Conservation (phyloP, 129 eudicot species). For the Cynara cardunculus region DNA sequence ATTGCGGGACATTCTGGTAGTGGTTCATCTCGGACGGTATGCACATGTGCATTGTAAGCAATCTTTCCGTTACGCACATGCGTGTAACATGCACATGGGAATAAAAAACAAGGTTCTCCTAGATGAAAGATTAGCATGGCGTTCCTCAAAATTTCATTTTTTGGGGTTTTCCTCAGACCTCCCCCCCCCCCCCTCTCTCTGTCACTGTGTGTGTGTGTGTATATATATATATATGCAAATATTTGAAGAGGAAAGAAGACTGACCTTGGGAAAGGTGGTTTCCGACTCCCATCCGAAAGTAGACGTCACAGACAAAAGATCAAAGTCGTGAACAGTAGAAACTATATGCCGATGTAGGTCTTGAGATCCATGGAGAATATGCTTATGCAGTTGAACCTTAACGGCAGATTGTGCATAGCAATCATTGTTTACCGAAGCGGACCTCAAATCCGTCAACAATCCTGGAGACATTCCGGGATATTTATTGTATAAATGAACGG, state of each 20-base stretch:
- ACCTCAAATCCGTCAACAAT: slow-evolving; percentile 75
- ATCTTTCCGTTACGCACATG: too few species aligned
- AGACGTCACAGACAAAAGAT: slow-evolving; percentile 22
- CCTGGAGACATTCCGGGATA: slow-evolving; percentile 85
- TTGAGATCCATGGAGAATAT: slow-evolving; percentile 69
- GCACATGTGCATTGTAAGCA: too few species aligned
- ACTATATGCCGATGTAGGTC: slow-evolving; percentile 48
- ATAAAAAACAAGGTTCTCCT: too few species aligned
- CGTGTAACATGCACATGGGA: too few species aligned
- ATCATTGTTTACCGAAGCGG: slow-evolving; percentile 83
- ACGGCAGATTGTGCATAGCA: slow-evolving; percentile 74
- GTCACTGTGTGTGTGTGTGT: too few species aligned
- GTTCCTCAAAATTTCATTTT: too few species aligned
- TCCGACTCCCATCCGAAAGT: slow-evolving; percentile 82
- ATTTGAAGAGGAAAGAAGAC: background rate
- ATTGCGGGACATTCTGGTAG: too few species aligned
- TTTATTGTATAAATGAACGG: slow-evolving; percentile 48
- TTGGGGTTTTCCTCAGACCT: too few species aligned
- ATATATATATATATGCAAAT: background rate
- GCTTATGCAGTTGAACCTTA: slow-evolving; percentile 58
- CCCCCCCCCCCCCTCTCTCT: too few species aligned
- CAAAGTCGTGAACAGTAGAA: slow-evolving; percentile 26
- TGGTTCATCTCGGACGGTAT: too few species aligned
- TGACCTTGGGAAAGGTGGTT: slow-evolving; percentile 66
- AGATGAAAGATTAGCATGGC: too few species aligned